Base-by-base conservation (phyloP, 345 rosid species). In the Gossypium longicalyx region DNA sequence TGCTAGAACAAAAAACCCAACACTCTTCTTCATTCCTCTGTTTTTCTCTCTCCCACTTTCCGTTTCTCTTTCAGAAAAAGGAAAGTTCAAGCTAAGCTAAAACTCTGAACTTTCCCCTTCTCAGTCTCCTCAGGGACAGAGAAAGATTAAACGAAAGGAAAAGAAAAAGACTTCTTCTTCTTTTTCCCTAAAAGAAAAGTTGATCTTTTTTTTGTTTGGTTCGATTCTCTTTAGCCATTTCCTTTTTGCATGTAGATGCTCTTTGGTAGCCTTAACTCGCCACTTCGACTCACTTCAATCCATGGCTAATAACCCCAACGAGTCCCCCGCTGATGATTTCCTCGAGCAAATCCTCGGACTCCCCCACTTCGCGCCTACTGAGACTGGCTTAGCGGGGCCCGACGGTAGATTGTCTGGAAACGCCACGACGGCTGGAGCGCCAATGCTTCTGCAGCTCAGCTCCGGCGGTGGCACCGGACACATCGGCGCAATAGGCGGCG, bases 401-500 rank as follows among this genome's bases (percentile, higher is more conserved):
- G 90, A 89, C 67, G 84, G 81, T 1, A 86, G 84, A 48, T 70
- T 88, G 73, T 78, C 84, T 16, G 83, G 83, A 1, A 27, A 44
- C 22, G 78, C 83, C 20, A 78, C 84, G 20, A 79, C 80, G 1
- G 80, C 88, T 17, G 86, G 85, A 48, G 54, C 88, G 51, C 88
- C 94, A 74, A 91, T 93, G 99, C 87, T 93, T 92, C 81, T 93
- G 73, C 98, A 93, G 85, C 89, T 93, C 45, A 84, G 89, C 75
- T 91, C 97, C 9, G 90, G 97, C 1, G 96, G 90, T 19, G 93
- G 82, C 60, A 85, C 89, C 61, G 82, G 74, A 43, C 91, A 87
- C 74, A 83, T 88, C 25, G 90, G 87, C 5, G 76, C 72, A 11
- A 66, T 19, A 5, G 83, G 82, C 3, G 84, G 80, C 1, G 86